Base-by-base conservation (phyloP, 163 green algal species). In the Chlamydomonas reinhardtii region DNA sequence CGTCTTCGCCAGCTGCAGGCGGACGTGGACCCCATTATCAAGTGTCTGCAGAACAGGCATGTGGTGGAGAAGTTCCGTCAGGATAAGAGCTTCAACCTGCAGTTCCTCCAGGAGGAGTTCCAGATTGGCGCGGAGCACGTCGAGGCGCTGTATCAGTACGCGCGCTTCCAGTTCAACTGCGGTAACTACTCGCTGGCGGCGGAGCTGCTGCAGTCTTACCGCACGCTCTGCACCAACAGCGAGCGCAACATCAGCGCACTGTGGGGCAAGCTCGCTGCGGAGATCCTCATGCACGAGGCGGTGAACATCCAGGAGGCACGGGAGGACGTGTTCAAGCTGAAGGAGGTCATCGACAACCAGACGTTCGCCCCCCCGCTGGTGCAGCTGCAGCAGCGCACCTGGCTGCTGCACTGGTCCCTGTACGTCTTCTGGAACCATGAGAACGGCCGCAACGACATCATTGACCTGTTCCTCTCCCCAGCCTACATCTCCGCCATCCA, bases 371-470 rank as follows among this genome's bases (percentile, higher is more conserved):
- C 94, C 9, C 84, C 95, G 64, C 90, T 97, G 54, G 86, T 92
- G 76, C 95, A 98, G 93, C 95, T 99, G 86, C 96, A 99, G 94
- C 96, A 99, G 92, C 95, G 98, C 83, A 97, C 96, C 43, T 99
- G 98, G 98, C 94, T 99, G 83, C 96, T 99, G 93, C 98, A 99
- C 93, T 99, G 97, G 97, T 85, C 91, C 14, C 93, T 99, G 31
- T 99, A 98, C 88, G 95, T 99, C 39, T 99, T 98, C 94, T 99
- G 98, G 94, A 99, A 99, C 94, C 95, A 98, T 85, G 96, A 99
- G 82, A 98, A 98, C 87, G 98, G 98, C 31, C 92, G 96, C 78
- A 98, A 98, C 89, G 89, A 92, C 64, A 96, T 99, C 75, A 96
- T 99, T 56, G 98, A 99, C 91, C 91, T 99, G 17, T 99, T 99